Conservation (phyloP, 2,329 filamentous ascomycete species). For the Beauveria brongniartii region DNA sequence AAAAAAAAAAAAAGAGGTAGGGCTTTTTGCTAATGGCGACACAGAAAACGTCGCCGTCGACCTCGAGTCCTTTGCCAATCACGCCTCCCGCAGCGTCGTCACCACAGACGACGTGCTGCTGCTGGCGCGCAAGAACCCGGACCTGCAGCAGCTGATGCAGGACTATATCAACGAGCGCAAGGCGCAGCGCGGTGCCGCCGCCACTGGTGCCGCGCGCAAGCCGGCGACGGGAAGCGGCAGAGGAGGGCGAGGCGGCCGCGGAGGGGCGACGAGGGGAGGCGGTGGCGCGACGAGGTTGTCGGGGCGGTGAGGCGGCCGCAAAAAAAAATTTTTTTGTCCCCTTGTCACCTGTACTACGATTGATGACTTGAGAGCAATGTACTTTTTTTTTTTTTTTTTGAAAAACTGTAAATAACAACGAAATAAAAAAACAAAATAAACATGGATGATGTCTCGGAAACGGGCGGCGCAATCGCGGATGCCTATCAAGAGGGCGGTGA, state of each 20-base stretch:
- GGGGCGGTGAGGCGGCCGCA: not conserved
- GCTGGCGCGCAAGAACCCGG: slow-evolving; percentile 78
- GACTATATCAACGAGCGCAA: slow-evolving; percentile 56
- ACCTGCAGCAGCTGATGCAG: slow-evolving; percentile 67
- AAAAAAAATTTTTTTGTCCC: too few relatives aligned
- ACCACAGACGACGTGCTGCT: slow-evolving; percentile 83
- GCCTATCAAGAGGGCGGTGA: not conserved
- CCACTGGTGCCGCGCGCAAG: not conserved
- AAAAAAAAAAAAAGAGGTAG: too few relatives aligned
- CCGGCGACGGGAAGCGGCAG: slow-evolving; percentile 18
- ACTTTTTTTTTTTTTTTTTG: too few relatives aligned
- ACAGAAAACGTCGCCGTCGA: slow-evolving; percentile 49
- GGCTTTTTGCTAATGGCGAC: not conserved
- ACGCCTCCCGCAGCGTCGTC: slow-evolving; percentile 74
- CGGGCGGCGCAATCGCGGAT: not conserved
- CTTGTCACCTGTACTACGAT: not conserved
- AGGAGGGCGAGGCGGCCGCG: not conserved
- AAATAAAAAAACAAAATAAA: not conserved
- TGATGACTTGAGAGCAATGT: not conserved
- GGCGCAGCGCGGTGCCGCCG: slow-evolving; percentile 24
- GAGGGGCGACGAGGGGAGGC: slow-evolving; percentile 24
- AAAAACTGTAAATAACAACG: not conserved
- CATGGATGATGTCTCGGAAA: not conserved
- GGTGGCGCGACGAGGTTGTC: slow-evolving; percentile 18
- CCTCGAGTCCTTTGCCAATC: slow-evolving; percentile 53